A percentile compares a stretch with the other conserved stretches of the same genome.
Conservation (phyloP, 495 filamentous ascomycete genomes). For the Achaetomiella virescens region DNA sequence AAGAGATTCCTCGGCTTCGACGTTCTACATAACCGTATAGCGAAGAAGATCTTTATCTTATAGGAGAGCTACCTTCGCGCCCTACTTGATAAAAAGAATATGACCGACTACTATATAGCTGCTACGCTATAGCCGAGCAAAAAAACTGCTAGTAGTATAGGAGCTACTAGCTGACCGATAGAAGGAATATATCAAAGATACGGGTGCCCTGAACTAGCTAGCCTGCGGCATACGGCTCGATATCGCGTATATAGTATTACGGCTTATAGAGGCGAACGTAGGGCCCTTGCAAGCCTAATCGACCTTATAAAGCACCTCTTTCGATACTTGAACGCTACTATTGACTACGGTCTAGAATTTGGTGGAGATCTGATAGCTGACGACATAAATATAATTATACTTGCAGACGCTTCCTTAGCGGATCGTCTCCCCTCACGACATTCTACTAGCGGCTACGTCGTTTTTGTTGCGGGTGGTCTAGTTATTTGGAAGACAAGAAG, state of each 20-base stretch:
- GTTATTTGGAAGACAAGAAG: conserved; percentile 7
- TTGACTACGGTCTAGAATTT: neutral
- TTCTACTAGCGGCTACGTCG: neutral
- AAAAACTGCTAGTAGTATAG: neutral
- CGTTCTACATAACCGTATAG: neutral
- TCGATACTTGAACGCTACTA: neutral
- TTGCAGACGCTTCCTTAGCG: neutral
- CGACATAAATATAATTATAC: neutral
- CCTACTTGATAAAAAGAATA: neutral
- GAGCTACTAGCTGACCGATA: neutral
- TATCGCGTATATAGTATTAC: neutral
- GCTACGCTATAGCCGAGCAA: no score
- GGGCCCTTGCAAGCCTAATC: neutral
- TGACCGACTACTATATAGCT: neutral
- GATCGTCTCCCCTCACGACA: neutral
- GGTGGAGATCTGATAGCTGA: neutral
- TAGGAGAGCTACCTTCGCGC: neutral
- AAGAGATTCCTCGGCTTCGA: conserved; percentile 6
- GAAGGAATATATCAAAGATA: neutral
- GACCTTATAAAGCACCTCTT: neutral
- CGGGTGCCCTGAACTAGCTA: neutral
- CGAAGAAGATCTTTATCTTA: neutral
- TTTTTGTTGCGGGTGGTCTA: neutral
- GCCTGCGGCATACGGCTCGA: neutral
- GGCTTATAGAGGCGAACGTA: neutral